A percentile compares a stretch with the other conserved stretches of the same genome.
Evolutionary conservation across 306 rosid genomes (phyloP).

Genomic region (Castanopsis chinensis): DNA sequence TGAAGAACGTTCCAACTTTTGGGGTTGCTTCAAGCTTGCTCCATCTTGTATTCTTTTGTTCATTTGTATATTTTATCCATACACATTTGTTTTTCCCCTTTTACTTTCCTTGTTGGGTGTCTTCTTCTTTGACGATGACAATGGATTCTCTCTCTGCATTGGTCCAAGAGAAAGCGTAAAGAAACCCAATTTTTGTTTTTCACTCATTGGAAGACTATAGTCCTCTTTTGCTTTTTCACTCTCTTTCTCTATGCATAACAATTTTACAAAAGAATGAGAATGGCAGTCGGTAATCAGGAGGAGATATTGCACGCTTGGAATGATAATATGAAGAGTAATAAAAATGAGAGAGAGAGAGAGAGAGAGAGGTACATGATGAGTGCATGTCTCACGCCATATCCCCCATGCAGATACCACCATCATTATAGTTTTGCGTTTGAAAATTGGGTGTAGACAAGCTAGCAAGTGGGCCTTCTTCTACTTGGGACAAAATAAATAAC

Average conservation of each 20-base stretch:
- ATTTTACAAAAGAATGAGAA: constrained; percentile 4
- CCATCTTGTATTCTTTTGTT: constrained; percentile 29
- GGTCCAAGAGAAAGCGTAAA: constrained; percentile 76
- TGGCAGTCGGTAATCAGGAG: constrained; percentile 7
- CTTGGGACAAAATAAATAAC: constrained; percentile 33
- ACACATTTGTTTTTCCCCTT: constrained; percentile 11
- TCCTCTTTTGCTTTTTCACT: constrained; percentile 26
- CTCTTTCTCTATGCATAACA: background rate
- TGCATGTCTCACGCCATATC: constrained; percentile 62
- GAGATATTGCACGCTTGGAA: constrained; percentile 30
- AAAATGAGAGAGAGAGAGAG: background rate
- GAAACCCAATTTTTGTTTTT: constrained; percentile 23
- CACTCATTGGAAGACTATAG: constrained; percentile 10
- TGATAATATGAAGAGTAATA: background rate
- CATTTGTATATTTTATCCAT: constrained; percentile 17
- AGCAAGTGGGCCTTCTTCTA: constrained; percentile 32
- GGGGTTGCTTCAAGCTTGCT: constrained; percentile 56
- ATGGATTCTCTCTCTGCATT: constrained; percentile 49
- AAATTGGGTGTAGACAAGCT: constrained; percentile 27
- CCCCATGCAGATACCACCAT: constrained; percentile 67
- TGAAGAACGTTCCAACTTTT: constrained; percentile 52
- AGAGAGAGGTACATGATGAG: constrained; percentile 39
- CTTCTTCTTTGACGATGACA: constrained; percentile 62
- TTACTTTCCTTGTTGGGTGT: constrained; percentile 52
- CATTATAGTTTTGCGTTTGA: constrained; percentile 39